Base-by-base conservation (phyloP, 1,284 basidiomycete genomes). In the Apiotrichum porosum region DNA sequence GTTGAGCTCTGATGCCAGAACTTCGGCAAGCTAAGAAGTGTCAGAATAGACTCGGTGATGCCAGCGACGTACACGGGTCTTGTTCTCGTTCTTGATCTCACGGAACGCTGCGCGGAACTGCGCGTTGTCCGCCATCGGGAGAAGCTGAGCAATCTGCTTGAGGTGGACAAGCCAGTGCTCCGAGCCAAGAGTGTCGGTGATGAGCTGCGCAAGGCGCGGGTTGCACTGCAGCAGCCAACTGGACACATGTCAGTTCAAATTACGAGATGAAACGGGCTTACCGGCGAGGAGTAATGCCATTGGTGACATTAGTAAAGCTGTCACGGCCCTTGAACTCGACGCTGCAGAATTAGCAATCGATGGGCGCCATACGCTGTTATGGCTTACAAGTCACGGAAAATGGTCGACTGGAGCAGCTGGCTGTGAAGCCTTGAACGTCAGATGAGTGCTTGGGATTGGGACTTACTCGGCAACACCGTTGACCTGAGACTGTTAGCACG, bases 171-270 rank as follows among this genome's bases (percentile, higher is more conserved):
- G 76, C 88, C 90, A 95, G 19, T 86, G 86, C 36, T 87, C 83
- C 26, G 85, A 69, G 51, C 83, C 81, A 55, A 95, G 81, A 0
- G 87, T 84, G 57, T 84, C 77, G 19, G 86, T 85, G 69, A 94
- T 90, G 44, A 95, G 83, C 21, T 79, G 77, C 54, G 86, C 87
- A 33, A 95, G 80, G 35, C 81, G 78, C 9, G 88, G 88, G 76
- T 95, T 95, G 78, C 88, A 91, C 80, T 92, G 86, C 61, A 92
- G 86, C 46, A 95, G 80, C 90, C 90, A 94, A 54, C 64, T 88
- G 80, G 54, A 15, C 6, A 37, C 47, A 22, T 47, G 51, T 28
- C 24, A 13, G 14, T 17, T 12, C 12, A 26, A n/a, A n/a, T n/a
- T 22, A 10, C 9, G 8, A 9, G 28, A n/a, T 13, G 24, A 31